Conservation (phyloP, 2,329 filamentous ascomycete species). For the Monosporascus sp. region DNA sequence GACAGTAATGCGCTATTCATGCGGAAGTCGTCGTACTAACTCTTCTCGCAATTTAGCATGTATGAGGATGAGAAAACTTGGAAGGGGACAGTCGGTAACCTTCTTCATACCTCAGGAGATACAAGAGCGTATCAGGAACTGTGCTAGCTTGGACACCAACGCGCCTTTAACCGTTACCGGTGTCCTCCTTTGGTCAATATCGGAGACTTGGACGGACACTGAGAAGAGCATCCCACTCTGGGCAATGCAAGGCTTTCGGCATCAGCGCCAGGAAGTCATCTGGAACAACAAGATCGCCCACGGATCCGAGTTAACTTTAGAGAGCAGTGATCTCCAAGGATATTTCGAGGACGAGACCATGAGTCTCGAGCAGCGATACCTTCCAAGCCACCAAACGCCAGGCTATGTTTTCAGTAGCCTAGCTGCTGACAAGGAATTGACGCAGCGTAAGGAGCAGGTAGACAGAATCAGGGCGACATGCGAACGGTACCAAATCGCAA, state of each 20-base stretch:
- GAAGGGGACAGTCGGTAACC: conserved; percentile 58
- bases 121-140: conserved; percentile 16
- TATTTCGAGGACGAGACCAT: conserved; percentile 7
- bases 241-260: conserved; percentile 7
- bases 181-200: conserved; percentile 5
- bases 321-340: background rate
- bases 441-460: background rate
- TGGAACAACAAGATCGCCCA: conserved; percentile 2
- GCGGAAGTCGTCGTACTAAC: background rate
- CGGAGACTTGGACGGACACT: conserved; percentile 8
- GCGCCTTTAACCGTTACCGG: background rate
- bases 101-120: conserved; percentile 60
- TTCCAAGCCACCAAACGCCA: background rate
- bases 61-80: conserved; percentile 67
- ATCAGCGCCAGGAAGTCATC: conserved; percentile 6
- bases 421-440: background rate
- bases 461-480: conserved; percentile 3
- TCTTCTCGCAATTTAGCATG: conserved; percentile 42
- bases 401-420: background rate
- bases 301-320: background rate
- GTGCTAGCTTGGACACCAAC: background rate
- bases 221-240: conserved; percentile 8
- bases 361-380: conserved; percentile 5
- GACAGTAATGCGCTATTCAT: background rate
- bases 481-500: conserved; percentile 3